These are phyloP conservation scores for Apiospora hydei DNA, from an alignment of 2,329 filamentous ascomycete genomes.

Conservation along the genomic window DNA sequence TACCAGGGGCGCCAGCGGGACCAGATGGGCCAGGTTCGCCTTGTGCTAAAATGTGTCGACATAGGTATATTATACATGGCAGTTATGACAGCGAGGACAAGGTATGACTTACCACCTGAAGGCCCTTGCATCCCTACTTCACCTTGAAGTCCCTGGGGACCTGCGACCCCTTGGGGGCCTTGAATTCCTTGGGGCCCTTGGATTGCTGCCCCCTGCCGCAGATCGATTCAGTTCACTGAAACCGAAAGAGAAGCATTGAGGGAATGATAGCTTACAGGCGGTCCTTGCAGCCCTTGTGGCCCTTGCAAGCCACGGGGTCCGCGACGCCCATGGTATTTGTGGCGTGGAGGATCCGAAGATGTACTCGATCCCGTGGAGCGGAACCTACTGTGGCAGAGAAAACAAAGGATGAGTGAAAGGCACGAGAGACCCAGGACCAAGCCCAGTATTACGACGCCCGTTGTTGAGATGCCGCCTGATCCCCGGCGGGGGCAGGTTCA, in stretches of 20 bases:
- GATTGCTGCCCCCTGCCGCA: not conserved
- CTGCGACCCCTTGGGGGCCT: not conserved
- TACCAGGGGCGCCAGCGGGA: not conserved
- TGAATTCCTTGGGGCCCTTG: not conserved
- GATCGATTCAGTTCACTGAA: not conserved
- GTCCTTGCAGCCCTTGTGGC: not conserved
- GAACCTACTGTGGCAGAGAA: not conserved
- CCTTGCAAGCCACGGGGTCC: not conserved
- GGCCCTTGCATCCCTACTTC: not conserved
- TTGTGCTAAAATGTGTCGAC: not conserved
- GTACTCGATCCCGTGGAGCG: not conserved
- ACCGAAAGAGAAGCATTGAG: not conserved
- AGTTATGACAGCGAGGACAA: not conserved
- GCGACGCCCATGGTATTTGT: not conserved
- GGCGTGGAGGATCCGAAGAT: no score
- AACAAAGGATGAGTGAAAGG: not conserved
- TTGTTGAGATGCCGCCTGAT: not conserved
- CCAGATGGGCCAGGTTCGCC: not conserved
- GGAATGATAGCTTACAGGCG: not conserved
- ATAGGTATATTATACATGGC: not conserved
- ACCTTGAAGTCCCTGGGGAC: not conserved
- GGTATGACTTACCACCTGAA: not conserved
- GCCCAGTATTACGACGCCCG: not conserved
- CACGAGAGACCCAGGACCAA: not conserved
- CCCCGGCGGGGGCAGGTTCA: not conserved